phyloP scores from a whole-genome alignment of 164 flowering plant genomes.

The Piper betle region DNA sequence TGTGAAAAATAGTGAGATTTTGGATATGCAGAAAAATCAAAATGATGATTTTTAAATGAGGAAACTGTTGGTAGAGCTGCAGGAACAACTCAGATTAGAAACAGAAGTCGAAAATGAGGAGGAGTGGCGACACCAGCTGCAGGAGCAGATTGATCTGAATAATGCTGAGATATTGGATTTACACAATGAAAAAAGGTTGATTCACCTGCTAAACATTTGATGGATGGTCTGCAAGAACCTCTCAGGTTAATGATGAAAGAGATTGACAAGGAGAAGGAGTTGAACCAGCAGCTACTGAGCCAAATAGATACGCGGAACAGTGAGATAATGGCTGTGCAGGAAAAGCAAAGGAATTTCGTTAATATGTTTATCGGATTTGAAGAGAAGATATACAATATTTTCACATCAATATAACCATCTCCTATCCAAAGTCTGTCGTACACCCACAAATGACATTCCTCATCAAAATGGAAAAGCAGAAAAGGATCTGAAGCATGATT shows the following conservation, averaged over 20 bases:
- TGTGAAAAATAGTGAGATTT: neutral
- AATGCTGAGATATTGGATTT: conserved; percentile 28
- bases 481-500: neutral
- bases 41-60: conserved; percentile 6
- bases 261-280: conserved; percentile 7
- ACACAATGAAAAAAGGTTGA: conserved; percentile 22
- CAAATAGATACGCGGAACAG: neutral
- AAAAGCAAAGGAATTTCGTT: neutral
- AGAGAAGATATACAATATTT: conserved; percentile 32
- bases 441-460: conserved; percentile 15
- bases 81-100: conserved; percentile 16
- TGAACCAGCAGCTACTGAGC: neutral
- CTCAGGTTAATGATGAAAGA: conserved; percentile 13
- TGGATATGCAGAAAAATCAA: neutral
- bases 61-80: conserved; percentile 25
- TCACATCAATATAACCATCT: conserved; percentile 57
- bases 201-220: conserved; percentile 11
- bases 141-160: conserved; percentile 26
- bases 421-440: conserved; percentile 28
- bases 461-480: neutral
- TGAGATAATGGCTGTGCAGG: neutral
- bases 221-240: conserved; percentile 20
- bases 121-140: conserved; percentile 23
- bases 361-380: neutral
- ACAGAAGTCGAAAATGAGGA: conserved; percentile 19